Evolutionary conservation across 169 alveolate genomes (phyloP).

Genomic region (Plasmodium blacklocki): DNA sequence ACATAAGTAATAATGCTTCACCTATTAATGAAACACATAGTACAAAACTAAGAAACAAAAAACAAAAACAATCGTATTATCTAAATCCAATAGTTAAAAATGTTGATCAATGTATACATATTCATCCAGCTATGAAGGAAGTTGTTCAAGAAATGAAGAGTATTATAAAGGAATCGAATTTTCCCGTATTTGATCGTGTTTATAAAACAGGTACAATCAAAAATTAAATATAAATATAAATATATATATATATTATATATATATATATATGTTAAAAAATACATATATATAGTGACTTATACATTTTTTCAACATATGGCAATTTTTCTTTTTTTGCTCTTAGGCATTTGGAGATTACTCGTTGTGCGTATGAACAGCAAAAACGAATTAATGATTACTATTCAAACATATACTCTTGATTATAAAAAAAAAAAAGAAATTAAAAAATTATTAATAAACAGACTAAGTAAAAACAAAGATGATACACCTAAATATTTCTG

Average conservation of each 20-base stretch:
- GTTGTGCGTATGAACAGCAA: constrained; percentile 56
- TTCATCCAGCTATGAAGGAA: constrained; percentile 72
- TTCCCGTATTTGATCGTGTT: constrained; percentile 73
- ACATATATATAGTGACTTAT: neutral
- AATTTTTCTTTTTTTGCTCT: neutral
- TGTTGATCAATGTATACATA: constrained; percentile 67
- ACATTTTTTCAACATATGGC: neutral
- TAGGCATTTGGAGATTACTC: constrained; percentile 68
- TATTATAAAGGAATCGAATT: constrained; percentile 61
- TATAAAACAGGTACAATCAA: constrained; percentile 55
- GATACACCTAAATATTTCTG: constrained; percentile 45
- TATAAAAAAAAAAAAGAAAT: constrained; percentile 67
- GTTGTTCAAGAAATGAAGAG: constrained; percentile 63
- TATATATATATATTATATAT: neutral
- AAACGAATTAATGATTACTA: constrained; percentile 70
- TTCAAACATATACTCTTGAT: constrained; percentile 70
- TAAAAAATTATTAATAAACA: constrained; percentile 62
- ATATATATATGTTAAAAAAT: neutral
- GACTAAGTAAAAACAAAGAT: constrained; percentile 57
- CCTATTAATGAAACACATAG: constrained; percentile 67
- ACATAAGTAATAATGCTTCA: constrained; percentile 67
- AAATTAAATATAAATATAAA: neutral
- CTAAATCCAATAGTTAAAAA: constrained; percentile 64
- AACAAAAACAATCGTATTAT: constrained; percentile 52
- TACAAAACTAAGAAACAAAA: constrained; percentile 62